Base-by-base conservation (phyloP, 345 rosid species). In the Psidium guajava region DNA sequence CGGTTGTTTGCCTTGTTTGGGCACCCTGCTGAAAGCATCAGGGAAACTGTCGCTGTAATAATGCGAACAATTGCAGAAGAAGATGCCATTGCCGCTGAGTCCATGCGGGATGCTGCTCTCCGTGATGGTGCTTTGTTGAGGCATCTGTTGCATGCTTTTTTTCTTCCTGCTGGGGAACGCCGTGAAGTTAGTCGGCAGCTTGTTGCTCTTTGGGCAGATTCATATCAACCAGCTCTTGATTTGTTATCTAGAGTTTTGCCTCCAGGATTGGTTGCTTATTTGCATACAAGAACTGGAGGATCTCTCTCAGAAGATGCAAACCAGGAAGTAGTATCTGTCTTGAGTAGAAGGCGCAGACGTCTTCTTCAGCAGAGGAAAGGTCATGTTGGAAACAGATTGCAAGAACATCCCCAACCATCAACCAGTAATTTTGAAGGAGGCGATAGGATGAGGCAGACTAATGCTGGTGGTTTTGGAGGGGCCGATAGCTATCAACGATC, bases 181-280 rank as follows among this genome's bases (percentile, higher is more conserved):
- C 94, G 98, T 8, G 99, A 96, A 89, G 96, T 97, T 86, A 97
- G 99, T 91, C 93, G 93, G 86, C 99, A 97, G 90, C 99, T 97
- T 93, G 99, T 97, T 83, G 99, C 99, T 87, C 95, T 97, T 81
- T 97, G 99, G 99, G 99, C 99, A 20, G 99, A 97, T 92, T 97
- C 99, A 84, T 96, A 97, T 89, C 99, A 95, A 88, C 99, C 99
- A 73, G 98, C 99, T 85, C 89, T 96, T 84, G 95, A 94, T 85
- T 89, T 96, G 69, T 87, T 96, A 86, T 96, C 98, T 77, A 94
- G 99, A 88, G 95, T 95, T 90, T 90, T 97, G 88, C 99, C 99
- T 82, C 99, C 99, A 64, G 99, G 99, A 82, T 97, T 96, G 89
- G 99, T 96, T 92, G 99, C 99, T 84, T 97, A 97, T 92, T 91